These are phyloP conservation scores for Pseudogymnoascus sp. DNA, from an alignment of 2,329 filamentous ascomycete species.

Conservation along the genomic window DNA sequence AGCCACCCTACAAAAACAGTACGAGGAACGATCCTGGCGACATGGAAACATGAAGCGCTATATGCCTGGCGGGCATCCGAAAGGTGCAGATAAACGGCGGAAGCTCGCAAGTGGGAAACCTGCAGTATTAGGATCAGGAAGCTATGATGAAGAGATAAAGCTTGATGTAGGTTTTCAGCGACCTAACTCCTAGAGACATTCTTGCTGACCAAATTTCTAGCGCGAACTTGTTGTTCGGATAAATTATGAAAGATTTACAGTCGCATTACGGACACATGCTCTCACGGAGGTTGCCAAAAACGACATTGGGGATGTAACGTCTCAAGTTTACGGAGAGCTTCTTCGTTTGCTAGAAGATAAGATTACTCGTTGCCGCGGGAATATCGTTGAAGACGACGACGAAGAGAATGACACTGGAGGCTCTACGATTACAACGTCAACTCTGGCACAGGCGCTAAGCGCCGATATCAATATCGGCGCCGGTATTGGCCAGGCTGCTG, in stretches of 20 bases:
- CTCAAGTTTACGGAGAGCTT: constrained; percentile 67
- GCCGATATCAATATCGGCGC: constrained; percentile 43
- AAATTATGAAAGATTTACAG: constrained; percentile 76
- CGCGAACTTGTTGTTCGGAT: constrained; percentile 65
- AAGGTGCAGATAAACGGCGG: constrained; percentile 38
- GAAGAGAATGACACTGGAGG: constrained; percentile 19
- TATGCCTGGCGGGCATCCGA: constrained; percentile 18
- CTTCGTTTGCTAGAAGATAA: constrained; percentile 63
- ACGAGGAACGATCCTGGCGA: constrained; percentile 36
- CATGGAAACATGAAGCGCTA: constrained; percentile 45
- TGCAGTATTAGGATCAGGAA: constrained; percentile 28
- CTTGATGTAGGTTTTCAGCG: constrained; percentile 41
- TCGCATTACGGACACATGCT: constrained; percentile 71
- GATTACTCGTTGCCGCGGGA: constrained; percentile 56
- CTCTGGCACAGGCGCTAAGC: constrained; percentile 47
- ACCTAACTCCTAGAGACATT: not conserved
- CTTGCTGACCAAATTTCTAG: constrained; percentile 36
- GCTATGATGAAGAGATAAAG: constrained; percentile 33
- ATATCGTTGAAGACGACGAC: constrained; percentile 40
- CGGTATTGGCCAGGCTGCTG: constrained; percentile 48
- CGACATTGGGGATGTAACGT: constrained; percentile 63
- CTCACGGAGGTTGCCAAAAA: constrained; percentile 66
- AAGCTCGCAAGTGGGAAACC: constrained; percentile 43
- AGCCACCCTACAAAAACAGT: constrained; percentile 43
- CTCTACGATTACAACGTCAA: constrained; percentile 41